These are phyloP conservation scores for Eucalyptus urophylla DNA, from an alignment of 345 rosid species.

Conservation along the genomic window DNA sequence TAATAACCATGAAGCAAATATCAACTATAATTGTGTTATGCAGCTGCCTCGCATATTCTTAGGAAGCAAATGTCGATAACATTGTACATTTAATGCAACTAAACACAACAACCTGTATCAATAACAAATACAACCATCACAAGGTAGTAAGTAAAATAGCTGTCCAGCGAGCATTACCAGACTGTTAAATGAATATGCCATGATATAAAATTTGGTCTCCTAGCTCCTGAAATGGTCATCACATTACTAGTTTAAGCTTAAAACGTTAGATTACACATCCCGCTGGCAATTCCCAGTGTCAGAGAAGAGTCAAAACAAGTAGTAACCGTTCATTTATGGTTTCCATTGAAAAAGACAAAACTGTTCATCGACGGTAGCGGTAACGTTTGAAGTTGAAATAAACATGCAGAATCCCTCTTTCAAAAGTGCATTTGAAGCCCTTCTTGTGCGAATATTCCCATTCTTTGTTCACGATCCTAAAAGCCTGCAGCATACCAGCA, in stretches of 20 bases:
- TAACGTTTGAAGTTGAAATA: slow-evolving; percentile 90
- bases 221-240: not conserved
- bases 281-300: not conserved
- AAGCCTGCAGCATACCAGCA: slow-evolving; percentile 44
- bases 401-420: slow-evolving; percentile 80
- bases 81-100: not conserved
- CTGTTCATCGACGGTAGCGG: slow-evolving; percentile 69
- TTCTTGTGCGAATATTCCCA: slow-evolving; percentile 99
- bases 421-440: slow-evolving; percentile 91
- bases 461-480: slow-evolving; percentile 83
- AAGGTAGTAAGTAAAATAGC: not conserved
- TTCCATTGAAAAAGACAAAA: not conserved
- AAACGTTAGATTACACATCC: not conserved
- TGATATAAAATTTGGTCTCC: not conserved
- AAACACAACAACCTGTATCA: not conserved
- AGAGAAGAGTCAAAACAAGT: not conserved
- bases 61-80: not conserved
- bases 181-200: not conserved
- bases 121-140: not conserved
- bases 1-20: not conserved
- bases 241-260: not conserved
- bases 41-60: not conserved
- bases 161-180: not conserved
- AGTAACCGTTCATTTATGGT: not conserved
- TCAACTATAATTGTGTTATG: not conserved